Conservation (phyloP, 2,329 filamentous ascomycete genomes). For the Purpureocillium takamizusanense region DNA sequence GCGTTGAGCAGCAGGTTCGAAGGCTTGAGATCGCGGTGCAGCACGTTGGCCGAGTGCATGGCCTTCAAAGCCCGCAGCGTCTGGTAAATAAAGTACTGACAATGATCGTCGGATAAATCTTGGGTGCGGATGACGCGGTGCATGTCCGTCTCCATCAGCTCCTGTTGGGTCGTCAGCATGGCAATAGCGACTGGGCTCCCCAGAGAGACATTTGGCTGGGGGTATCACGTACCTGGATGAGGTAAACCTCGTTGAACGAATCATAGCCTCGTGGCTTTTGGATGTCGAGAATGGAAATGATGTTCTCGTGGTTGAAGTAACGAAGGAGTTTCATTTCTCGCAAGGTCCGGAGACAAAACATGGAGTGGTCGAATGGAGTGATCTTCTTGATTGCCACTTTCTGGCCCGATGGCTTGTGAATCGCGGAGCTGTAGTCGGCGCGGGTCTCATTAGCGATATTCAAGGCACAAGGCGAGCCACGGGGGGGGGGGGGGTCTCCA, state of each 20-base stretch:
- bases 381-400: conserved; percentile 99
- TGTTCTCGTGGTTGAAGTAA: conserved; percentile 99
- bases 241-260: conserved; percentile 93
- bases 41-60: conserved; percentile 97
- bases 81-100: conserved; percentile 99
- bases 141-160: conserved; percentile 99
- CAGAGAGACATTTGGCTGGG: too few relatives aligned
- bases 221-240: conserved; percentile 69
- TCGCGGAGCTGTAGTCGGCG: conserved; percentile 60
- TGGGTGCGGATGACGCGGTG: conserved; percentile 97
- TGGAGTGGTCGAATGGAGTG: conserved; percentile 96
- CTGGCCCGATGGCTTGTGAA: conserved; percentile 96
- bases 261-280: conserved; percentile 97
- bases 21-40: conserved; percentile 94
- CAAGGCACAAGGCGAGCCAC: background rate
- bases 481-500: background rate
- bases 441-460: background rate
- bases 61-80: conserved; percentile 95
- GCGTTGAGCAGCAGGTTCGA: conserved; percentile 95
- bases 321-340: conserved; percentile 98
- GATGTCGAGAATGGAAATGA: conserved; percentile 98
- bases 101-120: conserved; percentile 97
- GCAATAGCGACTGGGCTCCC: too few relatives aligned
- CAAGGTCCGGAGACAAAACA: conserved; percentile 94
- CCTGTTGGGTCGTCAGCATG: conserved; percentile 37